Conservation (phyloP, 495 filamentous ascomycete species). For the Neurospora terricola region DNA sequence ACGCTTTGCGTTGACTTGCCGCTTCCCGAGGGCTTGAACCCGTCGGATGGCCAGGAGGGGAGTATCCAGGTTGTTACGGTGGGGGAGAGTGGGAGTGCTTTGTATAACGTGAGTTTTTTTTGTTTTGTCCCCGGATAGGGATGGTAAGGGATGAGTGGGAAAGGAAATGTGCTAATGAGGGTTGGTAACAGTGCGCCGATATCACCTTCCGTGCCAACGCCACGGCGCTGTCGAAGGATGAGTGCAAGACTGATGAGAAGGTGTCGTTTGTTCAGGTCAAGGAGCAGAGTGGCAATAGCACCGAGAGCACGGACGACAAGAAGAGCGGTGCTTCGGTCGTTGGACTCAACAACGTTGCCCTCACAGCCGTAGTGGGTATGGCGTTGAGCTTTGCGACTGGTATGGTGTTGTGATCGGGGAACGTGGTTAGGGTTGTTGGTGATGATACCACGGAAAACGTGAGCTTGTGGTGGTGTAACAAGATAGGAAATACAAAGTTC, state of each 20-base stretch:
- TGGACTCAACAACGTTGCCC: slow-evolving; percentile 20
- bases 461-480: not conserved
- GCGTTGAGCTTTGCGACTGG: slow-evolving; percentile 41
- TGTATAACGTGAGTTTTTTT: slow-evolving; percentile 49
- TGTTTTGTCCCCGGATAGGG: not conserved
- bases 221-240: slow-evolving; percentile 21
- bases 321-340: slow-evolving; percentile 5
- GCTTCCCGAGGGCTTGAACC: slow-evolving; percentile 30
- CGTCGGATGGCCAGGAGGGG: slow-evolving; percentile 40
- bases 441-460: not conserved
- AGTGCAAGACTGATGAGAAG: slow-evolving; percentile 40
- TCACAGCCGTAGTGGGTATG: slow-evolving; percentile 44
- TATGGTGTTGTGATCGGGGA: slow-evolving; percentile 10
- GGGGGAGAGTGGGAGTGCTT: slow-evolving; percentile 32
- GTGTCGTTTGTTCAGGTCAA: slow-evolving; percentile 14
- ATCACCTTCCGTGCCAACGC: slow-evolving; percentile 45
- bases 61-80: slow-evolving; percentile 50
- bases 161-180: not conserved
- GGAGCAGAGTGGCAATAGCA: slow-evolving; percentile 2
- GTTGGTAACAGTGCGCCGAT: slow-evolving; percentile 46
- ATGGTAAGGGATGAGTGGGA: not conserved
- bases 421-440: not conserved
- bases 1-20: slow-evolving; percentile 46
- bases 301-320: not conserved
- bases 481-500: not conserved